phyloP scores from a whole-genome alignment of 2,329 filamentous ascomycete genomes.

The Rachicladosporium sp. region DNA sequence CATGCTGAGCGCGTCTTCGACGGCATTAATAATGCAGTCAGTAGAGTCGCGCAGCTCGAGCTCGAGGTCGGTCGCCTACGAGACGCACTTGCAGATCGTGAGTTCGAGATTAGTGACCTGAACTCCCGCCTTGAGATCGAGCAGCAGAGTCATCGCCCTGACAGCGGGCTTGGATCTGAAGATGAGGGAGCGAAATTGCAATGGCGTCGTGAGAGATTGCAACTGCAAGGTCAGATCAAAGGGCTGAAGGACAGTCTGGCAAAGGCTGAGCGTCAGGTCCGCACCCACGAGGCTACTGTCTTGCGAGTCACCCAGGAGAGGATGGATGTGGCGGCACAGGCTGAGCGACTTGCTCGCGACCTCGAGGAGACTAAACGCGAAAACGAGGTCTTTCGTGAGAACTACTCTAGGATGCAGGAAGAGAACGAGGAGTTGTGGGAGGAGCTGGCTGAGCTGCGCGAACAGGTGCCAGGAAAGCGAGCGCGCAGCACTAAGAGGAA shows the following conservation, averaged over 20 bases:
- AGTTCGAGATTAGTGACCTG: slow-evolving; percentile 48
- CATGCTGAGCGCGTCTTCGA: slow-evolving; percentile 53
- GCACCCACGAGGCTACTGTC: slow-evolving; percentile 50
- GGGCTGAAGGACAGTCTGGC: slow-evolving; percentile 50
- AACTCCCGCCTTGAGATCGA: slow-evolving; percentile 34
- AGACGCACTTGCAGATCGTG: slow-evolving; percentile 43
- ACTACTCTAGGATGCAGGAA: slow-evolving; percentile 51
- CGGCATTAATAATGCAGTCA: slow-evolving; percentile 46
- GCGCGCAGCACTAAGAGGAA: slow-evolving; percentile 25
- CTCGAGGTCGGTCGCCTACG: slow-evolving; percentile 32
- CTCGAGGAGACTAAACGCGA: slow-evolving; percentile 38
- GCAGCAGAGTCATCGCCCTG: slow-evolving; percentile 28
- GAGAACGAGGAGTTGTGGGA: slow-evolving; percentile 61
- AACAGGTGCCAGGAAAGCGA: slow-evolving; percentile 30
- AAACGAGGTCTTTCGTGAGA: slow-evolving; percentile 43
- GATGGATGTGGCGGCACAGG: slow-evolving; percentile 51
- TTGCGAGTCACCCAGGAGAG: slow-evolving; percentile 52
- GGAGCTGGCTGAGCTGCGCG: slow-evolving; percentile 27
- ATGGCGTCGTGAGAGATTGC: slow-evolving; percentile 41
- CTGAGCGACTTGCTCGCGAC: slow-evolving; percentile 48
- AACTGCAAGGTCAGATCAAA: slow-evolving; percentile 47
- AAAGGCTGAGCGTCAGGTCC: slow-evolving; percentile 49
- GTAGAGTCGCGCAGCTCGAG: slow-evolving; percentile 45
- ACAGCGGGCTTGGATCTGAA: slow-evolving; percentile 37
- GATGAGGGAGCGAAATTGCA: slow-evolving; percentile 29